Evolutionary conservation across 2,329 filamentous ascomycete genomes (phyloP).

Genomic region (Epichloe glyceriae): DNA sequence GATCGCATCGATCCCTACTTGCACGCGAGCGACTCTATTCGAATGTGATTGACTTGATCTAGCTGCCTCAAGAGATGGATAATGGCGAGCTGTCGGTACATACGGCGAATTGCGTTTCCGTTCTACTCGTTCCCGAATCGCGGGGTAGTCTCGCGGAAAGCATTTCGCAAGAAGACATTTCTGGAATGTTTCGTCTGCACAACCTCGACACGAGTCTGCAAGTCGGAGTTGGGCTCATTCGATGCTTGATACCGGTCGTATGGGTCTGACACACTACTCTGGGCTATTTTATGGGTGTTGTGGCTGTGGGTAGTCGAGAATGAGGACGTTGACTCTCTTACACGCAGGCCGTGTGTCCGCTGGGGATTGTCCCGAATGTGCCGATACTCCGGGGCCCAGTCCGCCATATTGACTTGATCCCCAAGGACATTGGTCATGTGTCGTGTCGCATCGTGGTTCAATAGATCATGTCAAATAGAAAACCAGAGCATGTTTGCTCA

Average conservation of each 20-base stretch:
- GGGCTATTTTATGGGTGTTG: not conserved
- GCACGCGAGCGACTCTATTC: constrained; percentile 18
- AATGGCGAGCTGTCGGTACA: constrained; percentile 15
- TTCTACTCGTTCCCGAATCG: constrained; percentile 9
- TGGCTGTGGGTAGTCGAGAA: not conserved
- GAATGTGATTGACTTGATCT: constrained; percentile 12
- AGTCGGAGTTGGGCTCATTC: constrained; percentile 5
- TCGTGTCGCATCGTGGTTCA: constrained; percentile 19
- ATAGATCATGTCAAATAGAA: not conserved
- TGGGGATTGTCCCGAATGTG: constrained; percentile 12
- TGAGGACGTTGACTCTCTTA: not conserved
- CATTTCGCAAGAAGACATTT: constrained; percentile 17
- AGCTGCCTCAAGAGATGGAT: constrained; percentile 15
- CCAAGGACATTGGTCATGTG: constrained; percentile 33
- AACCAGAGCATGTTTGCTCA: not conserved
- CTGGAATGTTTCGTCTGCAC: constrained; percentile 10
- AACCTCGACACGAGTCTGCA: not conserved
- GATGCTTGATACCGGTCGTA: not conserved
- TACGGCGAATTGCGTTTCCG: constrained; percentile 15
- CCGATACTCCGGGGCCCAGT: constrained; percentile 22
- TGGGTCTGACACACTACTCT: not conserved
- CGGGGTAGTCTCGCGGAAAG: constrained; percentile 14
- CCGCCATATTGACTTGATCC: constrained; percentile 31
- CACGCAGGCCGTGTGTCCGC: constrained; percentile 11
- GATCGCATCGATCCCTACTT: constrained; percentile 23